A percentile compares a stretch with the other conserved stretches of the same genome.
Conservation (phyloP, 257 asterid species). For the Pogostemon cablin region DNA sequence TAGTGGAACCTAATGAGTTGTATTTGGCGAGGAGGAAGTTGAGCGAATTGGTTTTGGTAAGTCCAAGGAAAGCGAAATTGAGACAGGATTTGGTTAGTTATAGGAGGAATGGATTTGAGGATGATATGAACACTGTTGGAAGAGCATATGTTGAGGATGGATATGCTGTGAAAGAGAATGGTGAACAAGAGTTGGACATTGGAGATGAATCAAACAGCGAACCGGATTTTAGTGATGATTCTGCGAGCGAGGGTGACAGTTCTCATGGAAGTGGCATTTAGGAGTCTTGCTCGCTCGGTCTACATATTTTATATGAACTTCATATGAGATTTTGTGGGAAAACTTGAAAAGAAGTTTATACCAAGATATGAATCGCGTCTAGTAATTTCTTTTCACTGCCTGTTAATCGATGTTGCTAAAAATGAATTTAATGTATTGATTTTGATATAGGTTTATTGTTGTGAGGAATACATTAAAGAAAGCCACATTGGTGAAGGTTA, state of each 20-base stretch:
- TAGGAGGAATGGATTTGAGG: slow-evolving; percentile 47
- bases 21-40: slow-evolving; percentile 83
- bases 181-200: slow-evolving; percentile 21
- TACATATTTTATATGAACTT: neutral
- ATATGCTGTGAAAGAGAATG: slow-evolving; percentile 26
- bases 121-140: slow-evolving; percentile 36
- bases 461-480: no score
- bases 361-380: neutral
- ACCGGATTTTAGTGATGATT: slow-evolving; percentile 31
- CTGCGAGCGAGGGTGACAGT: slow-evolving; percentile 45
- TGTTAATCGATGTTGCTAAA: neutral
- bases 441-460: neutral
- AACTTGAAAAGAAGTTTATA: neutral
- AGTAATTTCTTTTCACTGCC: neutral
- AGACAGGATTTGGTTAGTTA: slow-evolving; percentile 52
- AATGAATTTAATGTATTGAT: neutral
- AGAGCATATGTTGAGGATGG: slow-evolving; percentile 34
- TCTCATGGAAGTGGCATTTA: slow-evolving; percentile 22
- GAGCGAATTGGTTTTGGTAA: slow-evolving; percentile 61
- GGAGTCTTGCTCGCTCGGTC: slow-evolving; percentile 22
- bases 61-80: slow-evolving; percentile 70
- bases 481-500: no score
- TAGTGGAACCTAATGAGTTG: slow-evolving; percentile 70
- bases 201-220: slow-evolving; percentile 40
- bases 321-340: neutral